Percentiles rank a stretch among this genome's conserved stretches.
Conservation (phyloP, 805 yeast species). For the Tetrapisispora iriomotensis region DNA sequence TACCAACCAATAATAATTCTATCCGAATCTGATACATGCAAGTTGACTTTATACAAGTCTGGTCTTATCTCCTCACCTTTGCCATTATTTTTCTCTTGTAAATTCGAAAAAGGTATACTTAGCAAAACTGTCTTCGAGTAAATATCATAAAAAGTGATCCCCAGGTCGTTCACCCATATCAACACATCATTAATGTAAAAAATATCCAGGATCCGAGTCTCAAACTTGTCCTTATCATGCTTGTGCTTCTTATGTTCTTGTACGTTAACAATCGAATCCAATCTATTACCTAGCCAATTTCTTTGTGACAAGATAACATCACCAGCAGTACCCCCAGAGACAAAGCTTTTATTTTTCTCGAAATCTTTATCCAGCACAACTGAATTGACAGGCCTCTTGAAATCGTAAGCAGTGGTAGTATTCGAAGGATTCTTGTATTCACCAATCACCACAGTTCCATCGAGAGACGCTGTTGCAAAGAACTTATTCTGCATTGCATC, state of each 20-base stretch:
- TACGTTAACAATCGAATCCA: constrained; percentile 49
- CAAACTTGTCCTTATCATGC: constrained; percentile 27
- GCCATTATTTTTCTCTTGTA: no score
- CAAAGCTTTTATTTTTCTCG: constrained; percentile 48
- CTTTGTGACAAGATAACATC: constrained; percentile 62
- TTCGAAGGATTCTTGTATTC: constrained; percentile 42
- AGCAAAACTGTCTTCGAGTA: constrained; percentile 40
- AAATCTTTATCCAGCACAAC: constrained; percentile 74
- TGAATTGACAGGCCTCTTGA: constrained; percentile 80
- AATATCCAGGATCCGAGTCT: constrained; percentile 55
- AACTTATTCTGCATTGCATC: constrained; percentile 50
- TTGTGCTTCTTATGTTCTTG: background rate
- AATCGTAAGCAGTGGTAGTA: constrained; percentile 65
- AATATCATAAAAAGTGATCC: constrained; percentile 59
- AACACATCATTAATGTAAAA: constrained; percentile 53
- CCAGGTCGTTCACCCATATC: constrained; percentile 78
- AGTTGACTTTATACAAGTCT: constrained; percentile 77
- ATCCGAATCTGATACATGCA: constrained; percentile 55
- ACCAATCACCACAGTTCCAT: constrained; percentile 84
- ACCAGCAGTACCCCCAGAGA: constrained; percentile 88
- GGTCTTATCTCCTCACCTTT: constrained; percentile 42
- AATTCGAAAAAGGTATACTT: constrained; percentile 48
- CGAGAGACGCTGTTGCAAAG: constrained; percentile 86
- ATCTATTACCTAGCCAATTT: constrained; percentile 81
- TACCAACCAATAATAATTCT: constrained; percentile 78